These are phyloP conservation scores for Phytophthora multivora DNA, from an alignment of 352 stramenopile genomes.

Conservation along the genomic window DNA sequence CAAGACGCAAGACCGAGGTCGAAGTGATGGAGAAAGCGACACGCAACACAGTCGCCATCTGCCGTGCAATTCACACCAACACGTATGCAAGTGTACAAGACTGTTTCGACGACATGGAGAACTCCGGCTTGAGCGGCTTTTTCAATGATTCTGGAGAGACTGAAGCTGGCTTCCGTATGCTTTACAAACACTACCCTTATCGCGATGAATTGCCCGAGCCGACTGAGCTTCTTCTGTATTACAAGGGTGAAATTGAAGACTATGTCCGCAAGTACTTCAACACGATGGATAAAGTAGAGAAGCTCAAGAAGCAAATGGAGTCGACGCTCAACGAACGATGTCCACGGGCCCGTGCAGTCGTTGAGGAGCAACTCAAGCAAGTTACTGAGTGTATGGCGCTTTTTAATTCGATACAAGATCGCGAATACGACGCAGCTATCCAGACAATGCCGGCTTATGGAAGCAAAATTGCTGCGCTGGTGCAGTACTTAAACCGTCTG, in stretches of 20 bases:
- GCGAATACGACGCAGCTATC: constrained; percentile 25
- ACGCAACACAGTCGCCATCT: constrained; percentile 67
- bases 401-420: constrained; percentile 22
- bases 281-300: constrained; percentile 40
- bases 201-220: constrained; percentile 54
- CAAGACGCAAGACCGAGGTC: constrained; percentile 55
- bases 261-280: constrained; percentile 70
- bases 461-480: constrained; percentile 74
- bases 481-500: constrained; percentile 65
- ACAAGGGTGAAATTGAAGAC: constrained; percentile 67
- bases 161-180: constrained; percentile 64
- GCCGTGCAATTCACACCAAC: constrained; percentile 46
- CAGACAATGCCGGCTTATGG: constrained; percentile 53
- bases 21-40: constrained; percentile 63
- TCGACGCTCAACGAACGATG: constrained; percentile 64
- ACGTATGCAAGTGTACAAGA: constrained; percentile 51
- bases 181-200: constrained; percentile 58
- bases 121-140: constrained; percentile 44
- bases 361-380: constrained; percentile 59
- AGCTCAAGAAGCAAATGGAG: constrained; percentile 60
- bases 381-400: constrained; percentile 58
- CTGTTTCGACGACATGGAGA: constrained; percentile 61
- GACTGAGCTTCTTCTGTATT: constrained; percentile 64
- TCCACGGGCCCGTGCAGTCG: constrained; percentile 42
- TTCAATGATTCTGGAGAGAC: constrained; percentile 61